Percentiles rank a stretch among this genome's conserved stretches.
Evolutionary conservation across 257 asterid genomes (phyloP).

Genomic region (Linaria vulgaris): DNA sequence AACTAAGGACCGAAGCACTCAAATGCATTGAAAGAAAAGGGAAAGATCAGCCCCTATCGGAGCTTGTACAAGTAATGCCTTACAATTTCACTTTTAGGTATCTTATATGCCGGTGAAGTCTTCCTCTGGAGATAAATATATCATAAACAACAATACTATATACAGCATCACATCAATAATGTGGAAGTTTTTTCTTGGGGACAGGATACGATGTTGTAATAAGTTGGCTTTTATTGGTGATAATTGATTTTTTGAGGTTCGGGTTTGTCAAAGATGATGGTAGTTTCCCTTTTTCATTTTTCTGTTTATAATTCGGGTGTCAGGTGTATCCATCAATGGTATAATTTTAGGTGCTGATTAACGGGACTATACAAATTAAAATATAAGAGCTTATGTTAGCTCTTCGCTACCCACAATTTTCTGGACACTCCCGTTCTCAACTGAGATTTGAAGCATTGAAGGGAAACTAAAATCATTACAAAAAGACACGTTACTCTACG

Average conservation of each 20-base stretch:
- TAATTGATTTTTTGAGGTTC: background rate
- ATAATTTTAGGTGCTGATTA: too few relatives aligned
- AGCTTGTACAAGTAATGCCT: conserved; percentile 55
- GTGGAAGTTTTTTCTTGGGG: conserved; percentile 15
- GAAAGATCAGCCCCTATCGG: conserved; percentile 45
- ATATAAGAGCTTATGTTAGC: too few relatives aligned
- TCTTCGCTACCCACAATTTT: too few relatives aligned
- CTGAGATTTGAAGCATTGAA: too few relatives aligned
- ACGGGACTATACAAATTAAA: too few relatives aligned
- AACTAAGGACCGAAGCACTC: conserved; percentile 45
- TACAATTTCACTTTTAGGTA: conserved; percentile 77
- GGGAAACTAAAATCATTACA: too few relatives aligned
- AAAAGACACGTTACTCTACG: too few relatives aligned
- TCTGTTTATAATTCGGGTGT: too few relatives aligned
- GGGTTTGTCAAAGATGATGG: background rate
- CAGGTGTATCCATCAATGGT: too few relatives aligned
- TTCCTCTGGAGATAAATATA: conserved; percentile 12
- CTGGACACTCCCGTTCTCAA: too few relatives aligned
- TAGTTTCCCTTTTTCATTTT: too few relatives aligned
- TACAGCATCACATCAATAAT: conserved; percentile 22
- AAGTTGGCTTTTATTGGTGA: conserved; percentile 6
- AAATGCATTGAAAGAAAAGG: conserved; percentile 48
- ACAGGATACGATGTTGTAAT: background rate
- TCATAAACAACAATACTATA: background rate
- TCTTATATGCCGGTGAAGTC: conserved; percentile 45